Conservation (phyloP, 805 yeast species). For the Starmerella scarabaei region DNA sequence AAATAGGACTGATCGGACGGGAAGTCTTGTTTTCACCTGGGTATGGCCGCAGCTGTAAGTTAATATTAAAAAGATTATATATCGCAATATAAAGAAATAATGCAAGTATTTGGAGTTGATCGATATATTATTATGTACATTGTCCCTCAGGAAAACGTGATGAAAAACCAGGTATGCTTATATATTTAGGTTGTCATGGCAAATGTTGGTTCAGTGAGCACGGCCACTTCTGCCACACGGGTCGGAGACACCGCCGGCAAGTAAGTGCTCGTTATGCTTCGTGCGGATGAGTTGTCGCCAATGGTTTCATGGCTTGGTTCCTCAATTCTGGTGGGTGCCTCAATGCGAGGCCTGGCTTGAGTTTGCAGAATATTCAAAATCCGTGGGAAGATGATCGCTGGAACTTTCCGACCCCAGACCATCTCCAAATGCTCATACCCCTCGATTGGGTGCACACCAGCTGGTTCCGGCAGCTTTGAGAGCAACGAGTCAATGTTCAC, state of each 20-base stretch:
- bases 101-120: neutral
- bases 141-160: neutral
- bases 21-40: slow-evolving; percentile 16
- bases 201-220: neutral
- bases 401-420: slow-evolving; percentile 70
- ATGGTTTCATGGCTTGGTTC: neutral
- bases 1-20: slow-evolving; percentile 18
- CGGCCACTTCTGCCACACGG: neutral
- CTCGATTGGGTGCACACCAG: slow-evolving; percentile 36
- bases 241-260: neutral
- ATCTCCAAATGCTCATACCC: slow-evolving; percentile 85
- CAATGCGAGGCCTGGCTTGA: neutral
- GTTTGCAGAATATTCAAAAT: slow-evolving; percentile 10
- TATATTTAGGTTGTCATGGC: neutral
- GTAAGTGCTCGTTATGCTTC: neutral
- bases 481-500: slow-evolving; percentile 75
- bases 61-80: no score
- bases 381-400: slow-evolving; percentile 16
- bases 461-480: slow-evolving; percentile 49
- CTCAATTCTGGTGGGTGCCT: neutral
- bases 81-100: neutral
- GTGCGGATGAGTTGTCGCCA: neutral
- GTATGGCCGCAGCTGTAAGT: slow-evolving; percentile 14
- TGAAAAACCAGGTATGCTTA: neutral
- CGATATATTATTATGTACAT: neutral